phyloP scores from a whole-genome alignment of 345 rosid species.

The Eucalyptus erythrocorys region DNA sequence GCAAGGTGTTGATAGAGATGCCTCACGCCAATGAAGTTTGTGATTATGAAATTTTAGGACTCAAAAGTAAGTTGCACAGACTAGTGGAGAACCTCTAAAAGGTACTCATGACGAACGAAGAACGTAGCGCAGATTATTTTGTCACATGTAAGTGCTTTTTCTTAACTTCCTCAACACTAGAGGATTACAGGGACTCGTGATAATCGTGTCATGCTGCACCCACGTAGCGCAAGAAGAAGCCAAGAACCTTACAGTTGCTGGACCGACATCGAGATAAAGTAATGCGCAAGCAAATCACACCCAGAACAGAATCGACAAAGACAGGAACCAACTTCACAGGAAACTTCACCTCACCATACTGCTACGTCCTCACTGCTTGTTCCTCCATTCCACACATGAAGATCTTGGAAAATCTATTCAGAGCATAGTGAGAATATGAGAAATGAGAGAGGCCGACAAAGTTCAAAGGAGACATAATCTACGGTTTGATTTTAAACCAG shows the following conservation, averaged over 20 bases:
- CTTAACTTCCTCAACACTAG: neutral
- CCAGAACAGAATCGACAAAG: neutral
- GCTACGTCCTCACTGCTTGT: conserved; percentile 20
- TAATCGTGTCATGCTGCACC: neutral
- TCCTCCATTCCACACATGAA: neutral
- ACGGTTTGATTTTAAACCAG: neutral
- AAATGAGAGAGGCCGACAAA: neutral
- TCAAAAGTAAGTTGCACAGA: neutral
- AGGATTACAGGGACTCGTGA: neutral
- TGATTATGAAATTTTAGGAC: neutral
- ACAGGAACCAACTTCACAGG: neutral
- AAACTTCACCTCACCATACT: conserved; percentile 20
- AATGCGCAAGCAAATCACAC: neutral
- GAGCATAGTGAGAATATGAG: neutral
- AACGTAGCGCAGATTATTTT: neutral
- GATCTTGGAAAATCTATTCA: neutral
- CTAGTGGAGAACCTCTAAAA: neutral
- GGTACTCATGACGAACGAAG: neutral
- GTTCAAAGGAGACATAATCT: neutral
- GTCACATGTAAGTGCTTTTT: neutral
- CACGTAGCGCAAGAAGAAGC: neutral
- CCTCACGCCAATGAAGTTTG: neutral
- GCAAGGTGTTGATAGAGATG: neutral
- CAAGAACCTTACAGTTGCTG: neutral
- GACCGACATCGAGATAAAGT: neutral